Base-by-base conservation (phyloP, 768 basidiomycete species). In the Phaffia australis region DNA sequence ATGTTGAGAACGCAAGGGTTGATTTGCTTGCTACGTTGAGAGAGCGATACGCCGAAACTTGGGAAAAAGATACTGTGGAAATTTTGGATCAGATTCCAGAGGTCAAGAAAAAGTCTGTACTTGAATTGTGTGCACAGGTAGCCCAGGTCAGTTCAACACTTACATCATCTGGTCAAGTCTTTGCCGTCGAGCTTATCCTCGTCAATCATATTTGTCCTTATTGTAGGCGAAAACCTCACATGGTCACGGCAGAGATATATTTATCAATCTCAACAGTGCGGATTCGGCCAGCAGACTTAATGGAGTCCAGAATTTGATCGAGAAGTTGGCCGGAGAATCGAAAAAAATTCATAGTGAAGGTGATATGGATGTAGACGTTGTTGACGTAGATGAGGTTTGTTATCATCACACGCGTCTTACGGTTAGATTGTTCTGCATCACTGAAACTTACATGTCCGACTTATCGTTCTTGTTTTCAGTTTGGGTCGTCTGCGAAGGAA, bases 401-500 rank as follows among this genome's bases (percentile, higher is more conserved):
- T n/a, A 16, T 32, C 30, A 11, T 21, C 58, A 18, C 23, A 57
- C 23, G 19, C 56, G 25, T 61, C 60, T 4, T 30, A 61, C 23
- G 60, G 32, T 51, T 29, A 61, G 29, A 47, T 21, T 21, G 42
- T 50, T 8, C 30, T 60, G 59, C 18, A 27, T 48, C 11, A 19
- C 54, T 55, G 30, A 30, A 7, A 5, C 18, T 16, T 25, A 3
- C 11, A 8, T 42, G 30, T 16, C n/a, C 27, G 25, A 49, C 15
- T 32, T 32, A 1, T 18, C 21, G 27, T 21, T 15, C 11, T 25
- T 59, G 19, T 16, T 46, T 25, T 14, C 35, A 67, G 55, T 50
- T 61, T n/a, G 29, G 56, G 16, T 56, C 66, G 8, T 74, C 85
- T 2, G 76, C 86, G 23, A 79, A 79, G n/a, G 80, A 82, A 1